phyloP scores from a whole-genome alignment of 495 filamentous ascomycete species.

The Aspergillus asperescens region DNA sequence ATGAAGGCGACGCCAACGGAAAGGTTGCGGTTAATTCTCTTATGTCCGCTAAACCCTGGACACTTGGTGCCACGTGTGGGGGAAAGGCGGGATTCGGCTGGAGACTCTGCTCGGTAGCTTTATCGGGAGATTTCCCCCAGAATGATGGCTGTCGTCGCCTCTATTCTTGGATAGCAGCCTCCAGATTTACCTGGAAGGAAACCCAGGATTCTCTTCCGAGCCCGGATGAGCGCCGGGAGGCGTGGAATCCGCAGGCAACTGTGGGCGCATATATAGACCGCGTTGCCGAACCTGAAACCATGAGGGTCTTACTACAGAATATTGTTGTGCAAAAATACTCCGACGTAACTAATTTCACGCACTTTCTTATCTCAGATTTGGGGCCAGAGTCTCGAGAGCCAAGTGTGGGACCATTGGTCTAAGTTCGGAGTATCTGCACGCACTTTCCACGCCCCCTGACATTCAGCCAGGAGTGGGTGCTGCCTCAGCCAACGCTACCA shows the following conservation, averaged over 20 bases:
- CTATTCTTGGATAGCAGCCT: constrained; percentile 12
- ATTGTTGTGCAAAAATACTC: not conserved
- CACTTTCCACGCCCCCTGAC: constrained; percentile 4
- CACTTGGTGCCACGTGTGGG: not conserved
- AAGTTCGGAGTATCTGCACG: too few species aligned
- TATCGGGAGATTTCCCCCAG: constrained; percentile 23
- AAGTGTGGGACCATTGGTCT: too few species aligned
- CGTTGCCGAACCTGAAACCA: too few species aligned
- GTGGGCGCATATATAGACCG: constrained; percentile 12
- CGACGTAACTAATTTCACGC: not conserved
- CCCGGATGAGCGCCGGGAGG: constrained; percentile 15
- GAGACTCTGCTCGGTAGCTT: constrained; percentile 18
- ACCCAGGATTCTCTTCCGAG: constrained; percentile 23
- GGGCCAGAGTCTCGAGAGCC: too few species aligned
- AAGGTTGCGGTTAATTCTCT: not conserved
- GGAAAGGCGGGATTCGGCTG: constrained; percentile 28
- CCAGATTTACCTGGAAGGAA: constrained; percentile 13
- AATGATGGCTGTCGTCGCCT: constrained; percentile 1
- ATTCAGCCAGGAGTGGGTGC: not conserved
- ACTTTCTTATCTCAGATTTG: constrained; percentile 4
- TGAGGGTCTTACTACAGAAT: too few species aligned
- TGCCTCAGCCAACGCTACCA: constrained; percentile 3
- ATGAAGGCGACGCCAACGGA: too few species aligned
- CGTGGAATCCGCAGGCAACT: constrained; percentile 8
- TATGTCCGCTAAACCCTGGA: not conserved